These are phyloP conservation scores for Rubus parviflorus DNA, from an alignment of 306 rosid species.

Conservation along the genomic window DNA sequence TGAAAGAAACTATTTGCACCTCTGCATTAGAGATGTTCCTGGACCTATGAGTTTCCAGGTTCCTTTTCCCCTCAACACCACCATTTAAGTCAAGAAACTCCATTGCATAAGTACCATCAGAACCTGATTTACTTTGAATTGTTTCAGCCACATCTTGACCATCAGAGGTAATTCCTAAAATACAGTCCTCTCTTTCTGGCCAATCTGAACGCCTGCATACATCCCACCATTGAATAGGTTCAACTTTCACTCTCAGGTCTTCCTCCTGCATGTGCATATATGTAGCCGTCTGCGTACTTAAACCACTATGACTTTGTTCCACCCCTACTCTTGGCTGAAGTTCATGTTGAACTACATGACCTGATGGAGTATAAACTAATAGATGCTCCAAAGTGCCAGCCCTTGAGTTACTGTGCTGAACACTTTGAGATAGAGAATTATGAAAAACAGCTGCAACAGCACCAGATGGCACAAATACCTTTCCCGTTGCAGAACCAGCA, in stretches of 20 bases:
- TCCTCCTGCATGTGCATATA: slow-evolving; percentile 61
- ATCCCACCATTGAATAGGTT: slow-evolving; percentile 95
- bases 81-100: slow-evolving; percentile 37
- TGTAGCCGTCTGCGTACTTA: slow-evolving; percentile 50
- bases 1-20: slow-evolving; percentile 73
- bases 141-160: slow-evolving; percentile 44
- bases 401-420: slow-evolving; percentile 47
- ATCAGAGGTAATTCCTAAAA: slow-evolving; percentile 38
- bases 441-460: slow-evolving; percentile 87
- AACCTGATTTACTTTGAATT: slow-evolving; percentile 45
- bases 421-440: slow-evolving; percentile 57
- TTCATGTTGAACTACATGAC: slow-evolving; percentile 89
- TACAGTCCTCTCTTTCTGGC: slow-evolving; percentile 70
- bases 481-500: slow-evolving; percentile 62
- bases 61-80: slow-evolving; percentile 34
- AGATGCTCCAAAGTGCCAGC: slow-evolving; percentile 69
- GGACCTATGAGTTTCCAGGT: slow-evolving; percentile 38
- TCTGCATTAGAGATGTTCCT: slow-evolving; percentile 81
- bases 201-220: slow-evolving; percentile 86
- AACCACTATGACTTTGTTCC: slow-evolving; percentile 48
- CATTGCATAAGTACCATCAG: slow-evolving; percentile 37
- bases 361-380: slow-evolving; percentile 83
- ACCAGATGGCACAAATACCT: slow-evolving; percentile 90
- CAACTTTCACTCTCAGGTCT: slow-evolving; percentile 82
- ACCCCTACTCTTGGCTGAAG: slow-evolving; percentile 68